Conservation (phyloP, 129 eudicot species). For the Smallanthus sonchifolius region DNA sequence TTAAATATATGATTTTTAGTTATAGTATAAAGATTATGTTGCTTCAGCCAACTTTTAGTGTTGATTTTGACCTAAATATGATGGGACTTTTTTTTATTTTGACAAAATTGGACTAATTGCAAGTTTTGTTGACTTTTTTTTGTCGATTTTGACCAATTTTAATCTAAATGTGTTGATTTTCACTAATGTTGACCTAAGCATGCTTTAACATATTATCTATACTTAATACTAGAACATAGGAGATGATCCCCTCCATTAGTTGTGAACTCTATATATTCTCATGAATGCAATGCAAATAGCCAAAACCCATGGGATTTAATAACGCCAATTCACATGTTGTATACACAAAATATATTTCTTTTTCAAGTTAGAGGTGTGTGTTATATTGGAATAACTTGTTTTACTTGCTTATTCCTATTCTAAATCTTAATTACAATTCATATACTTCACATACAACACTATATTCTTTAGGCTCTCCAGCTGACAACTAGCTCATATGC, state of each 20-base stretch:
- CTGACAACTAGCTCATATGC: slow-evolving; percentile 10
- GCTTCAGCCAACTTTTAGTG: no score
- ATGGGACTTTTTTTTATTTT: no score
- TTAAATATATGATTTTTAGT: no score
- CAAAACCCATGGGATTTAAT: neutral
- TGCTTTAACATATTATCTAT: neutral
- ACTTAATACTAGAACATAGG: neutral
- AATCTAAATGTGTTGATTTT: no score
- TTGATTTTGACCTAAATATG: no score
- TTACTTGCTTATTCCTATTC: neutral
- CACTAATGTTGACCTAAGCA: no score
- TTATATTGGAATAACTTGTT: neutral
- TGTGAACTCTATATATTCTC: neutral
- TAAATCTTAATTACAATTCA: slow-evolving; percentile 14
- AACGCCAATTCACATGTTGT: neutral
- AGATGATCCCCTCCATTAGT: neutral
- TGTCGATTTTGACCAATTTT: no score
- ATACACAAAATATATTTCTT: neutral
- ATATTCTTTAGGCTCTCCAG: slow-evolving; percentile 1
- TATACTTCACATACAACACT: slow-evolving; percentile 4
- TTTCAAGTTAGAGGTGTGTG: slow-evolving; percentile 1
- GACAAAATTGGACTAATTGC: no score
- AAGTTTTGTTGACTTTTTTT: no score
- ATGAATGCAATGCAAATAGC: neutral
- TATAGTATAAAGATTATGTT: no score